Conservation (phyloP, 2,329 filamentous ascomycete genomes). For the Talaromyces amestolkiae region DNA sequence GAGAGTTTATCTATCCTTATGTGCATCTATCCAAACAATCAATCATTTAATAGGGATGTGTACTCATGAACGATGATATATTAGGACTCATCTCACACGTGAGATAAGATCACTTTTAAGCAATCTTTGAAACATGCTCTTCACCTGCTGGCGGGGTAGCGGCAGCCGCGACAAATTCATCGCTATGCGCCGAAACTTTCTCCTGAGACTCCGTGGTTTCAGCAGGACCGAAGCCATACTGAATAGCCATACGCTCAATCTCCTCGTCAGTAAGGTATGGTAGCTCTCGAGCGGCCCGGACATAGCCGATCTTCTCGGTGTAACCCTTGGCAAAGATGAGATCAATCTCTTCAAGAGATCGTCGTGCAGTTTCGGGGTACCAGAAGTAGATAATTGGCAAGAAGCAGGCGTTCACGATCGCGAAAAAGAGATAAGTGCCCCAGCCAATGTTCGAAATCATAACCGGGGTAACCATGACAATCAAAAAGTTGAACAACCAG, state of each 20-base stretch:
- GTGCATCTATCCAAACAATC: conserved; percentile 8
- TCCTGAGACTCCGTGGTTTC: conserved; percentile 5
- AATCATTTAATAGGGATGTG: neutral
- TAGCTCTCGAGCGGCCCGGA: conserved; percentile 25
- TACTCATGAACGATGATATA: neutral
- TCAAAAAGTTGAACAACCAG: conserved; percentile 52
- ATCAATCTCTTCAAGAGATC: conserved; percentile 33
- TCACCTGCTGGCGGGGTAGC: neutral
- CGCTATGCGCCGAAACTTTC: conserved; percentile 8
- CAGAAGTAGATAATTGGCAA: conserved; percentile 34
- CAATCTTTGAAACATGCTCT: neutral
- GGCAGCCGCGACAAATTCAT: neutral
- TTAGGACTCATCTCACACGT: neutral
- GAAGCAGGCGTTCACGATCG: conserved; percentile 27
- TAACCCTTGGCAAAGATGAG: conserved; percentile 29
- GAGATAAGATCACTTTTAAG: neutral
- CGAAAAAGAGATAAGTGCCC: conserved; percentile 36
- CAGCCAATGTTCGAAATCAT: conserved; percentile 31
- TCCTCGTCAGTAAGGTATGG: conserved; percentile 22
- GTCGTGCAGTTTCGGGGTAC: conserved; percentile 31
- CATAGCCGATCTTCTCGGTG: conserved; percentile 23
- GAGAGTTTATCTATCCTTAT: neutral
- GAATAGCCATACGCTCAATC: conserved; percentile 18
- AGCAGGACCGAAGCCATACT: conserved; percentile 18
- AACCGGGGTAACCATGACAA: conserved; percentile 35